Conservation (phyloP, 2,329 filamentous ascomycete genomes). For the Stagonosporopsis tanaceti region DNA sequence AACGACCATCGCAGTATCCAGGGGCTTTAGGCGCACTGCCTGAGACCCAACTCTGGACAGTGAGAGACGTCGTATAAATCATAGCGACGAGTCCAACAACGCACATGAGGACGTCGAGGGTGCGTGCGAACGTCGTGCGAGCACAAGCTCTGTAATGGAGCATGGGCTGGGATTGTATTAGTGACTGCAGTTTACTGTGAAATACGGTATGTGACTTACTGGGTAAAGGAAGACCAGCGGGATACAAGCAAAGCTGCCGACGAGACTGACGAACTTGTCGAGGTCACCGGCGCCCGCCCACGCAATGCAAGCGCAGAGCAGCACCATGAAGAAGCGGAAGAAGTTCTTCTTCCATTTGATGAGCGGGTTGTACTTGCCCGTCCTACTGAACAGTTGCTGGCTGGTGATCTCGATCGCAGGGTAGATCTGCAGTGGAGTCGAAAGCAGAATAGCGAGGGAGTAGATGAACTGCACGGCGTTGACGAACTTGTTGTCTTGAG, state of each 20-base stretch:
- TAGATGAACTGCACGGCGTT: constrained; percentile 97
- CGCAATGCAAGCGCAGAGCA: constrained; percentile 83
- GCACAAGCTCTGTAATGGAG: constrained; percentile 87
- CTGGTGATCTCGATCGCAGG: constrained; percentile 96
- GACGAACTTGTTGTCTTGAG: constrained; percentile 93
- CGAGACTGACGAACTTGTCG: constrained; percentile 96
- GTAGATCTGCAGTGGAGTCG: constrained; percentile 95
- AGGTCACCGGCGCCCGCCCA: constrained; percentile 93
- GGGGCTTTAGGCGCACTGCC: constrained; percentile 62
- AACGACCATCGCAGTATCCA: constrained; percentile 67
- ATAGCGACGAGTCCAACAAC: constrained; percentile 87
- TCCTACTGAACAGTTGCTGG: constrained; percentile 90
- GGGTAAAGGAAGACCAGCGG: constrained; percentile 97
- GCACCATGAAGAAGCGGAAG: constrained; percentile 92
- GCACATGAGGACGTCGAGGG: constrained; percentile 77
- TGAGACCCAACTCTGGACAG: constrained; percentile 83
- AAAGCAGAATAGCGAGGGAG: constrained; percentile 95
- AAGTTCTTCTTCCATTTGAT: constrained; percentile 99
- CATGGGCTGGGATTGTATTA: constrained; percentile 71
- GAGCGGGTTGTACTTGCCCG: constrained; percentile 96
- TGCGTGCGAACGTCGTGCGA: constrained; percentile 69
- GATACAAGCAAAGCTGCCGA: constrained; percentile 97
- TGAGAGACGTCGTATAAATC: constrained; percentile 89
- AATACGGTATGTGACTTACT: constrained; percentile 64
- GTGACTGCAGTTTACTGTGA: constrained; percentile 7